Evolutionary conservation across 305 asterid genomes (phyloP), one percentile per base, ranked within the genome.

Genomic region (Rubia tinctorum): DNA sequence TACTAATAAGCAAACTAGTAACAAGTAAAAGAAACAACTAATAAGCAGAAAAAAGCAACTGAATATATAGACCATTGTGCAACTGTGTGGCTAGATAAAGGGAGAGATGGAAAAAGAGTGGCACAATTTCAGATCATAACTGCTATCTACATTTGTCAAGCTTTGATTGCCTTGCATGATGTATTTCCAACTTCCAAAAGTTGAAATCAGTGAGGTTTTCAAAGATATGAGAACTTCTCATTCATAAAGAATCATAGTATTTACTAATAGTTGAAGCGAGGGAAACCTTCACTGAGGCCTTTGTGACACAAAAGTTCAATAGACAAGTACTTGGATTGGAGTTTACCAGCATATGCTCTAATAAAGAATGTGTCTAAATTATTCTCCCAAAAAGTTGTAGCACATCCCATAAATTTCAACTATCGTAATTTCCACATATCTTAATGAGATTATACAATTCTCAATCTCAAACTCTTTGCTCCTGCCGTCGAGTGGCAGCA

Each of bases 171-270:
- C 42, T 7, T 27, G 40, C 42, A 61, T 5, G 15, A 5, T 23
- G 42, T 61, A 23, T 27, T 61, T 61, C 66, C 42, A 59, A 61
- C 64, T 20, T 59, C 64, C 34, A 59, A 59, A 59, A 59, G 34
- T 59, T 8, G 27, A 10, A 20, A 59, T 1, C 25, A 59, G 27
- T 5, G 64, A 59, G 27, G 34, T 59, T 59, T 59, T 8, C 1
- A 13, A 22, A 59, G 22, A 1, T 59, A 20, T 22, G 15, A 59
- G 34, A 53, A 13, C 6, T 53, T 53, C n/a, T 20, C 1, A 14
- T 53, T n/a, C 59, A 53, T 15, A 15, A 14, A 4, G 14, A 22
- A 23, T 5, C 66, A 23, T 7, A 60, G 18, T 53, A 53, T 14
- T 6, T 53, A n/a, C n/a, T n/a, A n/a, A n/a, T n/a, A n/a, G n/a